These are phyloP conservation scores for Cajanus cajan DNA, from an alignment of 306 rosid genomes.

Conservation along the genomic window DNA sequence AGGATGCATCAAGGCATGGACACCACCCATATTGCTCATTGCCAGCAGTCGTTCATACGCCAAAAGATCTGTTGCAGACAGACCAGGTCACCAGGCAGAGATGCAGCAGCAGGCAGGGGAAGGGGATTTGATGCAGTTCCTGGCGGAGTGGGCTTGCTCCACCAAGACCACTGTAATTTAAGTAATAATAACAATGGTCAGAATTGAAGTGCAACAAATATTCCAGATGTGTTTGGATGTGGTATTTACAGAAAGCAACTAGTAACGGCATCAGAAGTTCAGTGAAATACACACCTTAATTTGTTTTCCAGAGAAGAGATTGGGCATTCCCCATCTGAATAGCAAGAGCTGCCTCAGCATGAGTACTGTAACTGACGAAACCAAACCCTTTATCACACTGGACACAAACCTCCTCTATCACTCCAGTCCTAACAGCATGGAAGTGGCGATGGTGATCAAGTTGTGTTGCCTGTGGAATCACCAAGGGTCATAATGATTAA, in stretches of 20 bases:
- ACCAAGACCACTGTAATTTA: conserved; percentile 83
- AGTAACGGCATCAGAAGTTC: not conserved
- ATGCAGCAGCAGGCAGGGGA: conserved; percentile 78
- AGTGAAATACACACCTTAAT: conserved; percentile 61
- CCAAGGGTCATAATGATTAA: not conserved
- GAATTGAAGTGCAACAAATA: not conserved
- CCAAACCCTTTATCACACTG: conserved; percentile 99
- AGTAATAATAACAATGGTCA: not conserved
- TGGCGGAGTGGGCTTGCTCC: conserved; percentile 97
- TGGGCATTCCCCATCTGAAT: conserved; percentile 91
- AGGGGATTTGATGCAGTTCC: conserved; percentile 95
- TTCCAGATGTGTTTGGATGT: not conserved
- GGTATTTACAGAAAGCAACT: not conserved
- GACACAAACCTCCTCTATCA: conserved; percentile 91
- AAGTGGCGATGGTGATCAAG: conserved; percentile 93
- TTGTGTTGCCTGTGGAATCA: conserved; percentile 62
- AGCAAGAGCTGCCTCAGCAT: conserved; percentile 92
- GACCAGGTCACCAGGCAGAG: conserved; percentile 74
- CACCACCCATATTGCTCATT: conserved; percentile 92
- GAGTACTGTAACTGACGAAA: conserved; percentile 82
- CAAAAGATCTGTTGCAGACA: conserved; percentile 66
- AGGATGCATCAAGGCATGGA: conserved; percentile 83
- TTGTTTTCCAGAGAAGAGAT: conserved; percentile 69
- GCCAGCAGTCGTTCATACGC: conserved; percentile 84
- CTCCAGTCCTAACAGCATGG: conserved; percentile 86